A percentile compares a stretch with the other conserved stretches of the same genome.
Conservation (phyloP, 441 rosid genomes). For the Theobroma grandiflorum region DNA sequence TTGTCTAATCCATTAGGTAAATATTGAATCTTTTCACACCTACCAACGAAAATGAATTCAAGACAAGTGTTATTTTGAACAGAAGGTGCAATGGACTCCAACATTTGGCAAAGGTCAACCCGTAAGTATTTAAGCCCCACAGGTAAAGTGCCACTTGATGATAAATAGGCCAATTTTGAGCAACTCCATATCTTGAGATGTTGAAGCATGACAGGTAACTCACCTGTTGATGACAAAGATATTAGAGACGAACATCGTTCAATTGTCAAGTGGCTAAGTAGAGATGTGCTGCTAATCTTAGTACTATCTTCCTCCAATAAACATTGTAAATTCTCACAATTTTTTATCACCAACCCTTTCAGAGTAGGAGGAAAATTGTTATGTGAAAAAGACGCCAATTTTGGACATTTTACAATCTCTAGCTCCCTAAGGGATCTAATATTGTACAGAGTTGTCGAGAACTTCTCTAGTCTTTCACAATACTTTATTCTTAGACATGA, state of each 20-base stretch:
- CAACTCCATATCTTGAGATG: constrained; percentile 25
- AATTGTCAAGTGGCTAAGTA: not conserved
- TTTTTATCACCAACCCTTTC: not conserved
- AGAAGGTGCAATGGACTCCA: constrained; percentile 16
- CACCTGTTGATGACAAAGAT: constrained; percentile 15
- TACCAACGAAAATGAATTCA: not conserved
- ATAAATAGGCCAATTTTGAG: not conserved
- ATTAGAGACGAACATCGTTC: constrained; percentile 7
- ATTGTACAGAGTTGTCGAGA: not conserved
- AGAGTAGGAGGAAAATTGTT: constrained; percentile 7
- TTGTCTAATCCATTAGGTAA: constrained; percentile 1
- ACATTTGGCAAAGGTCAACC: constrained; percentile 2
- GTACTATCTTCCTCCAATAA: constrained; percentile 11
- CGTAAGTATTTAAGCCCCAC: not conserved
- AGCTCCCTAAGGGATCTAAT: constrained; percentile 14
- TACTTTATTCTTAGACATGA: not conserved
- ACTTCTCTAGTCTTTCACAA: constrained; percentile 13
- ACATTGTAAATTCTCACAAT: constrained; percentile 10
- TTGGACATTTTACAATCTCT: constrained; percentile 7
- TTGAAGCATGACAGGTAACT: constrained; percentile 21
- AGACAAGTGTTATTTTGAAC: constrained; percentile 17
- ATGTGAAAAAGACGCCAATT: constrained; percentile 4
- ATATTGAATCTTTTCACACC: not conserved
- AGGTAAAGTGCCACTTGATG: constrained; percentile 7
- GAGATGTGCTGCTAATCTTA: not conserved